Conservation (phyloP, 108 stramenopile genomes). For the Stephanodiscus minutulus region DNA sequence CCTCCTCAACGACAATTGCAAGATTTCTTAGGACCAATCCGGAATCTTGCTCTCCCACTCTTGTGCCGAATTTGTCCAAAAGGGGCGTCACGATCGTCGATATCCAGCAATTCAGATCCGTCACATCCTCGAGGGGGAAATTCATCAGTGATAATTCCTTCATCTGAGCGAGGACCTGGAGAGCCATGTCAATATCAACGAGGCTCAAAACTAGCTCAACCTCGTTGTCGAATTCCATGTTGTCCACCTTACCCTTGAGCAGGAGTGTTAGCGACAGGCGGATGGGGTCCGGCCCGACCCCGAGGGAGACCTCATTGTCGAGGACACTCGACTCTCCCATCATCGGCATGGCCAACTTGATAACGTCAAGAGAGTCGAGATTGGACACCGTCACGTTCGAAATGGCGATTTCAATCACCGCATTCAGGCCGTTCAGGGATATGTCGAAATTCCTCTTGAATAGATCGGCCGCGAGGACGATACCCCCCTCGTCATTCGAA, state of each 20-base stretch:
- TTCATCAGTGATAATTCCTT: constrained; percentile 51
- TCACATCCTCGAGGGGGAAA: constrained; percentile 54
- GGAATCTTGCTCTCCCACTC: constrained; percentile 22
- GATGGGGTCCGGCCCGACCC: constrained; percentile 54
- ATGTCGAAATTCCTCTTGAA: constrained; percentile 35
- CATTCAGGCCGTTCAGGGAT: constrained; percentile 48
- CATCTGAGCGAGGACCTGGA: constrained; percentile 47
- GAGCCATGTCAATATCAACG: constrained; percentile 33
- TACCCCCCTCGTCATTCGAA: constrained; percentile 50
- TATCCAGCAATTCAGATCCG: constrained; percentile 64
- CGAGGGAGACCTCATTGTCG: constrained; percentile 57
- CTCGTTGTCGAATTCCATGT: constrained; percentile 57
- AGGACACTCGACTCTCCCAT: constrained; percentile 38
- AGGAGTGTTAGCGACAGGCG: constrained; percentile 29
- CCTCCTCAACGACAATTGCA: constrained; percentile 31
- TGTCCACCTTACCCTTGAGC: constrained; percentile 35
- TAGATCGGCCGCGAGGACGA: constrained; percentile 43
- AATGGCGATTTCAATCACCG: constrained; percentile 38
- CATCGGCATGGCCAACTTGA: constrained; percentile 48
- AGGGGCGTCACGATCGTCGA: constrained; percentile 49
- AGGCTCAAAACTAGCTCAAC: constrained; percentile 44
- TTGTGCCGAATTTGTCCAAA: constrained; percentile 27
- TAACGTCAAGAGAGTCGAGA: constrained; percentile 64
- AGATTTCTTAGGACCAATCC: constrained; percentile 22
- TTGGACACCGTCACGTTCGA: constrained; percentile 57